Evolutionary conservation across 441 rosid genomes (phyloP), one percentile per base, ranked within the genome.

Genomic region (Omphalea diandra): DNA sequence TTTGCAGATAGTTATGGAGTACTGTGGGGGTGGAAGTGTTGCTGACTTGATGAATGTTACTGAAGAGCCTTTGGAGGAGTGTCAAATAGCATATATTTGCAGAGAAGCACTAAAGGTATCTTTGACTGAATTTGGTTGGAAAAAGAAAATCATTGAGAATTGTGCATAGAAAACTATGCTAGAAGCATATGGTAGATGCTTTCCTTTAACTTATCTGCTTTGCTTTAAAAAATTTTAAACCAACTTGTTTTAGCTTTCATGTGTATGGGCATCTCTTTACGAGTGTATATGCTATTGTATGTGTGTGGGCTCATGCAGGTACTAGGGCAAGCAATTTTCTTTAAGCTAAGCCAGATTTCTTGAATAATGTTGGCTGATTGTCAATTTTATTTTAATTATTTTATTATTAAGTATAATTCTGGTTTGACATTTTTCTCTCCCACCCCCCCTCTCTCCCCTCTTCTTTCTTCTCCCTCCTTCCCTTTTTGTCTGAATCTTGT

Each of bases 1-100:
- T 63, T 80, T 86, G 84, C 99, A 95, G 99, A 95, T 93, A 82
- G 97, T 95, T 77, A 95, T 95, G 99, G 99, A 95, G 85, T 95
- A 95, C 65, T 95, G 99, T 73, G 98, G 99, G 54, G 97, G 98
- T 83, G 99, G 99, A 77, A 95, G 99, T 69, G 94, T 95, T 57
- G 91, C 97, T 80, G 98, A 91, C 84, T 83, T 95, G 71, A 95
- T 95, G 97, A 87, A 91, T 79, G 97, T 83, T 70, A 79, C 90
- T 20, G 97, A 93, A 63, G 97, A 90, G 81, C 81, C 99, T 41
- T 79, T 95, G 76, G 99, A 95, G 79, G 99, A 95, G 86, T 84
- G 76, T 89, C 99, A 91, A 77, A 95, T 95, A 75, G 98, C 99
- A 65, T 95, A 85, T 77, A 91, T 93, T 27, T 95, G 99, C 63